phyloP scores from a whole-genome alignment of 2,329 filamentous ascomycete species.

The Colletotrichum sp. region DNA sequence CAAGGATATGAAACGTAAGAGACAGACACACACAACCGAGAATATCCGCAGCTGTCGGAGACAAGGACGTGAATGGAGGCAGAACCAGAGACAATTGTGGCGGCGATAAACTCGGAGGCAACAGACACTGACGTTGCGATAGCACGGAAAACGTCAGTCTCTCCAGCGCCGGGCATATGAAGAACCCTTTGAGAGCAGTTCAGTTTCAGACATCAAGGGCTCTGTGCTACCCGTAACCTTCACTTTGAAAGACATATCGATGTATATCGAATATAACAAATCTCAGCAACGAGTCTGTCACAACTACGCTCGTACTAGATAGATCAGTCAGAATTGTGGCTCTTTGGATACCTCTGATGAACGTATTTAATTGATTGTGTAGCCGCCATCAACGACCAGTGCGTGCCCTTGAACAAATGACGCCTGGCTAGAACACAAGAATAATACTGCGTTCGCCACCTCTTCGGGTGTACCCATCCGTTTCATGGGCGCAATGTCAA shows the following conservation, averaged over 20 bases:
- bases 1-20: neutral
- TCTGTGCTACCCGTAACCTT: neutral
- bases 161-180: neutral
- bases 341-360: neutral
- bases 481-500: conserved; percentile 53
- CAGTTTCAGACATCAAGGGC: neutral
- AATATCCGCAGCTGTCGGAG: neutral
- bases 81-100: neutral
- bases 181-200: neutral
- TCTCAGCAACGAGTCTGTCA: neutral
- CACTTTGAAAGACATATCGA: too few relatives aligned
- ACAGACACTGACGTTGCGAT: neutral
- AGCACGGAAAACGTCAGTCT: neutral
- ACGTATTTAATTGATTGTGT: conserved; percentile 45
- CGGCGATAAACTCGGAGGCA: neutral
- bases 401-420: conserved; percentile 59
- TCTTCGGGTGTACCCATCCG: conserved; percentile 56
- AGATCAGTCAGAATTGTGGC: neutral
- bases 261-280: neutral
- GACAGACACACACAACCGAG: neutral
- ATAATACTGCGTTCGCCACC: conserved; percentile 53
- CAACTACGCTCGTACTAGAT: neutral
- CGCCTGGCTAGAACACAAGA: conserved; percentile 52
- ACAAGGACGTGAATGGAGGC: neutral
- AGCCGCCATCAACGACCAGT: conserved; percentile 58